Evolutionary conservation across 163 green algal species (phyloP).

Genomic region (Chlamydomonas reinhardtii): DNA sequence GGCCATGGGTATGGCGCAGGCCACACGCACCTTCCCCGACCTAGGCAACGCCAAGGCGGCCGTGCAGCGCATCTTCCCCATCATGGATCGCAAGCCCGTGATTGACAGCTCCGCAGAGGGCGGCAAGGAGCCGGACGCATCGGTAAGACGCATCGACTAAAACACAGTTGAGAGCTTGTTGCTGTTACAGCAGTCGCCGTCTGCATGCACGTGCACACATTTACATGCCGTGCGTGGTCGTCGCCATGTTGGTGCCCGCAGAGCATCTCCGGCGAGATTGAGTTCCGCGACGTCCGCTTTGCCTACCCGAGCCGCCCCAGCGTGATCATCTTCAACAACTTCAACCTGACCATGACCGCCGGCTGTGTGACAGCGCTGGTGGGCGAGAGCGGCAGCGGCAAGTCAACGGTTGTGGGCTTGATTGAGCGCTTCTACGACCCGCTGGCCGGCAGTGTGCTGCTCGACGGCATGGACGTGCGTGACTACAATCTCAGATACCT

Average conservation of each 20-base stretch:
- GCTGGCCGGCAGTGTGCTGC: conserved; percentile 71
- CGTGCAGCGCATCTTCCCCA: conserved; percentile 77
- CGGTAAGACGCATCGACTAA: too few relatives aligned
- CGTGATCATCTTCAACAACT: conserved; percentile 60
- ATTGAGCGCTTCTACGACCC: conserved; percentile 95
- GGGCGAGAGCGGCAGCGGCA: conserved; percentile 79
- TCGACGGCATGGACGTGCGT: conserved; percentile 87
- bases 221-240: too few relatives aligned
- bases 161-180: too few relatives aligned
- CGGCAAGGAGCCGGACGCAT: background rate
- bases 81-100: conserved; percentile 76
- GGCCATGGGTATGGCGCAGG: conserved; percentile 56
- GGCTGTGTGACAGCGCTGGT: conserved; percentile 84
- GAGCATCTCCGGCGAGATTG: conserved; percentile 71
- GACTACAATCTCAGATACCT: conserved; percentile 73
- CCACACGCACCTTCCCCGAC: conserved; percentile 78
- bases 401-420: conserved; percentile 75
- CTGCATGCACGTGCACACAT: too few relatives aligned
- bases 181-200: too few relatives aligned
- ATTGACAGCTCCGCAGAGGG: conserved; percentile 54
- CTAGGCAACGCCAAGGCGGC: conserved; percentile 76
- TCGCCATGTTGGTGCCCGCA: background rate
- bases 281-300: conserved; percentile 88
- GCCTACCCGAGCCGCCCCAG: conserved; percentile 85
- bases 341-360: conserved; percentile 66